A percentile compares a stretch with the other conserved stretches of the same genome.
Conservation (phyloP, 1,284 basidiomycete genomes). For the Pterulicium gracile region DNA sequence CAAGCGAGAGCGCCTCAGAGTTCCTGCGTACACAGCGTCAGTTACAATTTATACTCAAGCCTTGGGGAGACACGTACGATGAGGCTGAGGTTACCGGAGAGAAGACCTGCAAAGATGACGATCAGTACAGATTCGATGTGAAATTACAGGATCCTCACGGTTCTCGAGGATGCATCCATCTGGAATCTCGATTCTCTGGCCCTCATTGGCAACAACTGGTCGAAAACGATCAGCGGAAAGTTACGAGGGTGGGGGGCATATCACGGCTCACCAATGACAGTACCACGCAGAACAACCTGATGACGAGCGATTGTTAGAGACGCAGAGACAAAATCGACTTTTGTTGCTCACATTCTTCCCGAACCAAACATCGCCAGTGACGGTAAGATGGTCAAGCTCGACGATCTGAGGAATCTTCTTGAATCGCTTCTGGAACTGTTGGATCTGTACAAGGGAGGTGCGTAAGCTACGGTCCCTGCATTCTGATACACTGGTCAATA, state of each 20-base stretch:
- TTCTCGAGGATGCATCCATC: constrained; percentile 94
- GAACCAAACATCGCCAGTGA: constrained; percentile 94
- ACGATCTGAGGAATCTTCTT: constrained; percentile 93
- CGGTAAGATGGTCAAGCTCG: constrained; percentile 94
- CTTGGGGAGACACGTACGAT: constrained; percentile 39
- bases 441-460: constrained; percentile 52
- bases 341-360: constrained; percentile 76
- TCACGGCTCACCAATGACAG: constrained; percentile 56
- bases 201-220: constrained; percentile 81
- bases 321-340: neutral
- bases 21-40: no score
- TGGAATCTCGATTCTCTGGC: constrained; percentile 90
- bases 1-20: no score
- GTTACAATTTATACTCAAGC: no score
- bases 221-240: constrained; percentile 7
- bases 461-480: constrained; percentile 3
- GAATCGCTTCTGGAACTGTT: constrained; percentile 96
- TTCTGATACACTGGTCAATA: constrained; percentile 14
- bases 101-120: constrained; percentile 26
- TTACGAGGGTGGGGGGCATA: neutral
- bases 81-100: constrained; percentile 62
- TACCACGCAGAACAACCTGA: constrained; percentile 48
- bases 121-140: no score
- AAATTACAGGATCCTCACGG: constrained; percentile 41
- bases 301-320: neutral